Percentiles rank a stretch among this genome's conserved stretches.
These are phyloP conservation scores for Fonsecaea nubica DNA, from an alignment of 2,329 filamentous ascomycete genomes.

Conservation along the genomic window DNA sequence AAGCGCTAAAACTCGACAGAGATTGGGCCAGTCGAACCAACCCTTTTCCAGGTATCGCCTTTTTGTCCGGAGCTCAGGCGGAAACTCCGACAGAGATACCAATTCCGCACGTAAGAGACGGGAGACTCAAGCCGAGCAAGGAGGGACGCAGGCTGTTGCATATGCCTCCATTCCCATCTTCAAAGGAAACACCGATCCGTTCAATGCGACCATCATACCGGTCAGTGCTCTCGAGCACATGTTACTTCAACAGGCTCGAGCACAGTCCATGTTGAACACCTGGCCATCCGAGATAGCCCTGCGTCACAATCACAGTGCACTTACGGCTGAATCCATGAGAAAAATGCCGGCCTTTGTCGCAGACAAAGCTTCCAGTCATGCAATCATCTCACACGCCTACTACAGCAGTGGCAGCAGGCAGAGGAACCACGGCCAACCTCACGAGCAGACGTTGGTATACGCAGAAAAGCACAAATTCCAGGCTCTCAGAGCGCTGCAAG, in stretches of 20 bases:
- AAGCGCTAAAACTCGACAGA: background rate
- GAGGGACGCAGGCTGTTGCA: background rate
- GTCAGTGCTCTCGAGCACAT: constrained; percentile 20
- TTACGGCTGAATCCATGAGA: constrained; percentile 13
- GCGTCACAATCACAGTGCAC: constrained; percentile 14
- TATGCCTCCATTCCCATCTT: constrained; percentile 7
- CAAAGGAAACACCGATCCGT: constrained; percentile 14
- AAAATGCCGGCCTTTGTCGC: constrained; percentile 4
- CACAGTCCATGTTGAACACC: constrained; percentile 14
- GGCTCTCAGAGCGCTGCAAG: constrained; percentile 8
- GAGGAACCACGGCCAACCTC: constrained; percentile 1
- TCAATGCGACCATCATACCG: constrained; percentile 9
- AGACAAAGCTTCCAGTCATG: constrained; percentile 16
- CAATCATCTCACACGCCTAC: constrained; percentile 14
- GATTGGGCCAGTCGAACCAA: constrained; percentile 4
- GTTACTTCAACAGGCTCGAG: constrained; percentile 15
- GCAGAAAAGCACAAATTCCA: constrained; percentile 18
- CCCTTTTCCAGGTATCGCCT: constrained; percentile 10
- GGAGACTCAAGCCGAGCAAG: background rate
- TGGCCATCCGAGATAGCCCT: constrained; percentile 19
- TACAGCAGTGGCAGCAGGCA: constrained; percentile 14
- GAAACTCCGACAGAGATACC: background rate
- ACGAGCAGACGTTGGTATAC: constrained; percentile 1
- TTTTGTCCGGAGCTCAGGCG: background rate
- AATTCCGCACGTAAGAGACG: constrained; percentile 1